Evolutionary conservation across 73 alveolate species (phyloP), one percentile per base, ranked within the genome.

Genomic region (Halteria grandinella): DNA sequence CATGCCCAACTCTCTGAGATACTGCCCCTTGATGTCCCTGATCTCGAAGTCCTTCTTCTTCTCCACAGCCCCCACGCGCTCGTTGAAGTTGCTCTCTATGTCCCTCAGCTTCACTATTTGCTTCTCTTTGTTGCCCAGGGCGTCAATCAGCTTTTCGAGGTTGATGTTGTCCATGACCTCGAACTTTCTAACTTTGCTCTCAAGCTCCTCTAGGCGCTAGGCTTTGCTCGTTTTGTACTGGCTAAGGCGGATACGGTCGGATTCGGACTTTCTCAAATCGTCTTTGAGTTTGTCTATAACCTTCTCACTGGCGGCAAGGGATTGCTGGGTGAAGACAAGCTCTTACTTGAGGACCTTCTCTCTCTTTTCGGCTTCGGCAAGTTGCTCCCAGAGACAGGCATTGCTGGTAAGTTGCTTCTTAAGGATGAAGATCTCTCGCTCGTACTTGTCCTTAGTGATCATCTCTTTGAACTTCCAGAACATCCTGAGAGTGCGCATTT

Each of bases 291-390:
- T 82, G 49, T 91, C 92, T 18, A 89, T 89, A 57, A 91, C 81
- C 86, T 87, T 92, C 59, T 91, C 97, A 21, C 95, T 90, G 0
- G 94, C 75, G 1, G 95, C 86, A 54, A 91, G 78, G 55, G 93
- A 80, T 75, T 91, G 81, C 70, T 87, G 93, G 7, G 95, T 87
- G 54, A 79, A 83, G 1, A 93, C 72, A 25, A 91, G 69, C 55
- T 91, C 97, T 78, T 91, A 87, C 69, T 91, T 71, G 25, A 91
- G 62, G 21, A 91, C 84, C 0, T 80, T 69, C 41, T 85, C 93
- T 77, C 90, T 81, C 77, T 92, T 87, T 36, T 91, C 95, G 0
- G 95, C 86, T 25, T 87, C 92, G 15, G 89, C 88, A 25, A 91
- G 75, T 76, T 91, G 85, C 51, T 91, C 97, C 95, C 95, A 86